Evolutionary conservation across 352 stramenopile genomes (phyloP).

Genomic region (Albugo laibachii): DNA sequence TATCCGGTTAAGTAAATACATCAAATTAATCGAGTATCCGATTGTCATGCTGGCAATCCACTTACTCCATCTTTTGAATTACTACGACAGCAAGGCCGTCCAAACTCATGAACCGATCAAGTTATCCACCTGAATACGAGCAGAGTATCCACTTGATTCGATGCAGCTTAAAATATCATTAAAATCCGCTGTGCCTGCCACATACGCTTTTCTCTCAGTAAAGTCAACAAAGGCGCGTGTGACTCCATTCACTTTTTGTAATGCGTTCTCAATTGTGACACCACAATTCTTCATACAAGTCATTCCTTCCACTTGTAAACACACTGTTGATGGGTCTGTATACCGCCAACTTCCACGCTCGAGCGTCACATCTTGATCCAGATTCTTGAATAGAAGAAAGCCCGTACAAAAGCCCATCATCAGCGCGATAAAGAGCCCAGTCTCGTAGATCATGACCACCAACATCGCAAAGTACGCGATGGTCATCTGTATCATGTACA

Average conservation of each 20-base stretch:
- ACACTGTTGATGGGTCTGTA: slow-evolving; percentile 43
- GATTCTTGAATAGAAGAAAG: slow-evolving; percentile 54
- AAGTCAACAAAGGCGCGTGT: slow-evolving; percentile 58
- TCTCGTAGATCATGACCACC: slow-evolving; percentile 69
- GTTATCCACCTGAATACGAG: background rate
- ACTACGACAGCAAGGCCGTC: too few relatives aligned
- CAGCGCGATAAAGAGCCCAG: slow-evolving; percentile 44
- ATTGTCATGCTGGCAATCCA: too few relatives aligned
- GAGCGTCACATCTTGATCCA: slow-evolving; percentile 42
- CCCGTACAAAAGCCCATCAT: slow-evolving; percentile 46
- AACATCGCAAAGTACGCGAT: slow-evolving; percentile 71
- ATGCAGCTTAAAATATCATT: slow-evolving; percentile 34
- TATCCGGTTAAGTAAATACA: too few relatives aligned
- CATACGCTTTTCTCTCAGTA: slow-evolving; percentile 47
- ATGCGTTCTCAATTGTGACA: slow-evolving; percentile 63
- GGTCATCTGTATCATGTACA: slow-evolving; percentile 72
- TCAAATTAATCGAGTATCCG: too few relatives aligned
- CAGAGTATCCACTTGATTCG: slow-evolving; percentile 46
- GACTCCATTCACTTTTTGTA: slow-evolving; percentile 48
- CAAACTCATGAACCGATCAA: too few relatives aligned
- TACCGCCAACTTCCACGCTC: slow-evolving; percentile 52
- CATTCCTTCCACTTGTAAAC: slow-evolving; percentile 75
- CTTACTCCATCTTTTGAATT: too few relatives aligned
- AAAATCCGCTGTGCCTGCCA: slow-evolving; percentile 30
- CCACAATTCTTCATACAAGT: slow-evolving; percentile 93